A percentile compares a stretch with the other conserved stretches of the same genome.
These are phyloP conservation scores for Colletotrichum gigasporum DNA, from an alignment of 2,329 filamentous ascomycete genomes.

Conservation along the genomic window DNA sequence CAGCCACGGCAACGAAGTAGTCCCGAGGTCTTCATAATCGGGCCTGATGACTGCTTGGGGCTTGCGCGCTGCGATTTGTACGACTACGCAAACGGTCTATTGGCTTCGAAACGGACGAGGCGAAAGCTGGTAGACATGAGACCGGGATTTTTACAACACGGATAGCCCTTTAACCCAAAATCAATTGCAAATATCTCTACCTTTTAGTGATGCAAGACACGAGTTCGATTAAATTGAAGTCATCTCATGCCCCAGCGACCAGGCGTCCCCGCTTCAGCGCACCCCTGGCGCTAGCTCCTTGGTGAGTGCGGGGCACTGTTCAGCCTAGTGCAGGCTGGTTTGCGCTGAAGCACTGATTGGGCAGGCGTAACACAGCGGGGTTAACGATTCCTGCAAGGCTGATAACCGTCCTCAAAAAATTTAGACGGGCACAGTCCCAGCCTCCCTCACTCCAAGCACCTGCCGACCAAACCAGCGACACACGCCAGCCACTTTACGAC, in stretches of 20 bases:
- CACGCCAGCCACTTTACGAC: not conserved
- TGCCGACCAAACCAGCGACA: constrained; percentile 1
- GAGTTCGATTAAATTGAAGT: not conserved
- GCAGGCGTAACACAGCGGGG: constrained; percentile 9
- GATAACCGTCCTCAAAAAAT: constrained; percentile 30
- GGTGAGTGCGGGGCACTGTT: constrained; percentile 19
- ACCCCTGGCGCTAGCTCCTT: not conserved
- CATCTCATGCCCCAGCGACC: not conserved
- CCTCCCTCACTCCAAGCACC: not conserved
- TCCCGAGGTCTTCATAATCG: no score
- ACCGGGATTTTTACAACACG: not conserved
- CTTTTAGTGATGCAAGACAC: no score
- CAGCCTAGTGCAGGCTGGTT: constrained; percentile 13
- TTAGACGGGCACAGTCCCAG: constrained; percentile 3
- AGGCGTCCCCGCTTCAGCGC: not conserved
- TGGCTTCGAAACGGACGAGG: not conserved
- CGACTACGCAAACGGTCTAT: constrained; percentile 7
- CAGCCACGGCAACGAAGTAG: no score
- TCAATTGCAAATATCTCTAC: no score
- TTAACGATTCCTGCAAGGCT: constrained; percentile 32
- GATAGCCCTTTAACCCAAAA: no score
- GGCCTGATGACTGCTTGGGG: no score
- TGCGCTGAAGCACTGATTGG: constrained; percentile 29
- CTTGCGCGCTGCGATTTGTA: constrained; percentile 5
- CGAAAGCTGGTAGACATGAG: not conserved